phyloP scores from a whole-genome alignment of 169 alveolate genomes.

The Babesia bigemina region DNA sequence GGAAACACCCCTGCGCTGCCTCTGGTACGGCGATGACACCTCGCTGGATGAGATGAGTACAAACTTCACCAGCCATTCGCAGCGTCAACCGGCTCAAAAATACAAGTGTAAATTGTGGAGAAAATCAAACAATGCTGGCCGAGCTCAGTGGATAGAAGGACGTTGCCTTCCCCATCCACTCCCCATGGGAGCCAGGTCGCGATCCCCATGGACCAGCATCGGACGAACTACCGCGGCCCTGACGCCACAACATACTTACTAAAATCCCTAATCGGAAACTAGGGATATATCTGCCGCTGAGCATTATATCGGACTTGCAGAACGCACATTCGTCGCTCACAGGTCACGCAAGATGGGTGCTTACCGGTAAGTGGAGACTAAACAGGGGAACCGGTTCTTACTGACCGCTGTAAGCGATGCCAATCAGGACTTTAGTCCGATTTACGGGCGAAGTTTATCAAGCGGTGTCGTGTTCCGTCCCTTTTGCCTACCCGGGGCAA shows the following conservation, averaged over 20 bases:
- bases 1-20: too few relatives aligned
- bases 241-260: background rate
- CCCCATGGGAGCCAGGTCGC: constrained; percentile 32
- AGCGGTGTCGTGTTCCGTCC: background rate
- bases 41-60: too few relatives aligned
- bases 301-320: constrained; percentile 13
- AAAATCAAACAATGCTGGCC: background rate
- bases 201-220: constrained; percentile 36
- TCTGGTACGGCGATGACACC: too few relatives aligned
- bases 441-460: too few relatives aligned
- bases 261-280: background rate
- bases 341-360: constrained; percentile 45
- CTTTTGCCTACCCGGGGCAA: background rate
- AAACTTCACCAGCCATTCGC: too few relatives aligned
- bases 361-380: constrained; percentile 32
- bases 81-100: too few relatives aligned
- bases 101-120: background rate
- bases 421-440: too few relatives aligned
- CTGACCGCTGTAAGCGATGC: too few relatives aligned
- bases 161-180: constrained; percentile 41
- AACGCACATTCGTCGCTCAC: background rate
- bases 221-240: constrained; percentile 1
- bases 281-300: constrained; percentile 2
- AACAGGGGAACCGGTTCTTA: too few relatives aligned
- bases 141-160: background rate